Evolutionary conservation across 805 yeast species (phyloP), one percentile per base, ranked within the genome.

Genomic region (Yamadazyma sp.): DNA sequence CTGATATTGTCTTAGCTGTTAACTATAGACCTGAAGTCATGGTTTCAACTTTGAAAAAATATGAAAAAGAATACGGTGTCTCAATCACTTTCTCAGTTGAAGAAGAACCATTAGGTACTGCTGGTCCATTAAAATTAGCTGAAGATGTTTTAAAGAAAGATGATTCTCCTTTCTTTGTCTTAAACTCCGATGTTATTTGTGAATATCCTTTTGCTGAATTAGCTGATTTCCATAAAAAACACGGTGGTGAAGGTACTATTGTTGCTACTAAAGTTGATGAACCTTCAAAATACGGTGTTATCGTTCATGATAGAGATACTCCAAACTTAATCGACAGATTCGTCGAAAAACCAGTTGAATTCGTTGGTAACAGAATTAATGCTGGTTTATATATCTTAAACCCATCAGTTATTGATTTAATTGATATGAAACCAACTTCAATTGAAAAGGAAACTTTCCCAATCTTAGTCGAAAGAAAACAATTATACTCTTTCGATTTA

Each of bases 391-490:
- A 93, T 76, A 89, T 93, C 60, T 76, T 93, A 64, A 93, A 91
- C 84, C 99, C 99, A 53, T 80, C 86, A 49, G 98, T 93, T 51
- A 86, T 93, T 57, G 98, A 91, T 66, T 75, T 88, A 60, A 93
- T 93, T 60, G 98, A 93, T 61, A 78, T 91, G 79, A 88, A 89
- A 69, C 99, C 99, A 67, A 93, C 99, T 52, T 91, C 98, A 35
- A 93, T 93, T 56, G 99, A 93, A 78, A 89, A 89, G 82, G 99
- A 93, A 78, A 89, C 97, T 52, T 93, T 93, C 96, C 99, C 99
- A 56, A 70, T 74, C 56, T 78, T 93, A 55, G 97, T 94, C 49
- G 94, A 86, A 69, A 72, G 82, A 61, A 88, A 83, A 60, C 76
- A 82, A 43, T 77, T 93, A 56, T 93, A 82, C 77, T 89, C 98